These are phyloP conservation scores for Penicillium longicatenatum DNA, from an alignment of 495 filamentous ascomycete species.

Conservation along the genomic window DNA sequence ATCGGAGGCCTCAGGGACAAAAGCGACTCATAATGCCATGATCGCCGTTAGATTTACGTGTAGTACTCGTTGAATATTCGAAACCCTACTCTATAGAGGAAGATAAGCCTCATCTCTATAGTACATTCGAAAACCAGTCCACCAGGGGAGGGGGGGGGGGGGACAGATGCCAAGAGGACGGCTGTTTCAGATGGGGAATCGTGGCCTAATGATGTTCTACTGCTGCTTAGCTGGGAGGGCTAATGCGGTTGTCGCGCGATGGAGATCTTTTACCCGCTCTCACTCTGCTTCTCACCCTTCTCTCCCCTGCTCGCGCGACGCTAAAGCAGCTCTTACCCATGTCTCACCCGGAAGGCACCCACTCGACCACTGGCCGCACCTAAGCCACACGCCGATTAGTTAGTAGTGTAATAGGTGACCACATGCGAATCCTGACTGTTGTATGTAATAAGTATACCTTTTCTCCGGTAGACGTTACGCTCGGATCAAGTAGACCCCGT, in stretches of 20 bases:
- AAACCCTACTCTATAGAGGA: background rate
- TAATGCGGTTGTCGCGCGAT: too few species aligned
- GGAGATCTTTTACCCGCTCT: background rate
- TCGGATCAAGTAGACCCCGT: too few species aligned
- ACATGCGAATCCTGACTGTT: too few species aligned
- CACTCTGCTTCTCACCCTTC: background rate
- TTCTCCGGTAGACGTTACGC: too few species aligned
- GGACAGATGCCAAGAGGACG: background rate
- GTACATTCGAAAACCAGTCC: background rate
- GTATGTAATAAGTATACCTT: too few species aligned
- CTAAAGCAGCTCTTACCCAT: background rate
- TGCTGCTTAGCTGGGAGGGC: background rate
- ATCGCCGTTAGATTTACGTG: background rate
- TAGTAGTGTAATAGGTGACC: background rate
- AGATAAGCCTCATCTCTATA: background rate
- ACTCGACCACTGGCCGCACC: background rate
- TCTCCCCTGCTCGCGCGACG: background rate
- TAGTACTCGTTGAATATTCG: background rate
- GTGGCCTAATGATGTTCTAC: background rate
- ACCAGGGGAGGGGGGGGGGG: background rate
- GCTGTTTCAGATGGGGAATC: background rate
- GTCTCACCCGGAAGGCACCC: slow-evolving; percentile 1
- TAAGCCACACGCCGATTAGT: slow-evolving; percentile 1
- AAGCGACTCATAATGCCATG: background rate
- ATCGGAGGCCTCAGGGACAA: background rate